Base-by-base conservation (phyloP, 768 basidiomycete genomes). In the Ephemerocybe angulata region DNA sequence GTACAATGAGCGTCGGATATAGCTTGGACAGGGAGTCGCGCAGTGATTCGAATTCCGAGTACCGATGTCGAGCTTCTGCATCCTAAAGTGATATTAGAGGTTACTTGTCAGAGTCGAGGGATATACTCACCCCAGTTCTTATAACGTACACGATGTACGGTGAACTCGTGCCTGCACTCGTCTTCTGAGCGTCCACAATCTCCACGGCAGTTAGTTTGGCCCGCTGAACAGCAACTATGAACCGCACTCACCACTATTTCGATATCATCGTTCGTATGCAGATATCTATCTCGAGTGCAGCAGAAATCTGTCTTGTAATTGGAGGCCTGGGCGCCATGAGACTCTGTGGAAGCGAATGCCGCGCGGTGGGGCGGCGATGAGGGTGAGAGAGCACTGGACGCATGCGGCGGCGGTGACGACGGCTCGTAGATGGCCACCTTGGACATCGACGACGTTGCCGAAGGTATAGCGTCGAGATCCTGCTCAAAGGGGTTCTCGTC, bases 141-240 rank as follows among this genome's bases (percentile, higher is more conserved):
- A 98, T 95, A 58, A 96, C 84, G 76, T 99, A 98, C 55, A 88
- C 84, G 68, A 98, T 99, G 68, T 98, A 98, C 5, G 90, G 86
- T 21, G 93, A 88, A 47, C 77, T 84, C n/a, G 93, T 82, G 63
- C 91, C 90, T 52, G 90, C 79, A 12, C 88, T 84, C 24, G 95
- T 98, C 83, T 99, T 99, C 72, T 90, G 85, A 13, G 97, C 96
- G 65, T 98, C 96, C 30, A 86, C 82, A 60, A 99, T 98, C 94
- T 97, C 1, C 35, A 50, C 30, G 50, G 30, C 35, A 27, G 24
- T n/a, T 55, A 11, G 42, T 12, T 29, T 50, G 40, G 50, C 30
- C 48, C 15, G 17, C 38, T 29, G 33, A 51, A 25, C 17, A 8
- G 41, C 3, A 21, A 17, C 22, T 12, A n/a, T n/a, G 33, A 35